Evolutionary conservation across 495 filamentous ascomycete genomes (phyloP).

Genomic region (Platismatia glauca): DNA sequence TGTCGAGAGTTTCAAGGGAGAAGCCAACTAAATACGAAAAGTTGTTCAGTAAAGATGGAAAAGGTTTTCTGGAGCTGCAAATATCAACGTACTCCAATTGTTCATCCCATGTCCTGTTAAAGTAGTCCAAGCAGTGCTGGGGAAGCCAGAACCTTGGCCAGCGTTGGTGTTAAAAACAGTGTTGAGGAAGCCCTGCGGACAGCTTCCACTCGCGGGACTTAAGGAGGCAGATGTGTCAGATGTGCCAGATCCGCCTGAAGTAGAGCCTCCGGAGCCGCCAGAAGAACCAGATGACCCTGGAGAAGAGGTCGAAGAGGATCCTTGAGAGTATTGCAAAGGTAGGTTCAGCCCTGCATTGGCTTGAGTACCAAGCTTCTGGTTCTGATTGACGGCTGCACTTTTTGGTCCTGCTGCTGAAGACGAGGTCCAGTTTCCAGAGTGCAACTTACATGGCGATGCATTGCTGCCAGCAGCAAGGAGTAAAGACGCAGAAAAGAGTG

Average conservation of each 20-base stretch:
- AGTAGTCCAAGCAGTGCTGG: conserved; percentile 18
- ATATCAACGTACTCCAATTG: conserved; percentile 12
- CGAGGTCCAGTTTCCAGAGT: not conserved
- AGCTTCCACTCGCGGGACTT: not conserved
- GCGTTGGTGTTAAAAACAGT: conserved; percentile 24
- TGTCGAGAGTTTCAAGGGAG: conserved; percentile 12
- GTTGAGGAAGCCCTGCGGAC: conserved; percentile 21
- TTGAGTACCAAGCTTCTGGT: not conserved
- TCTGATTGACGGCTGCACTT: not conserved
- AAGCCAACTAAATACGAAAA: conserved; percentile 18
- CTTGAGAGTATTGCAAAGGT: not conserved
- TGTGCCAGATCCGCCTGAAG: not conserved
- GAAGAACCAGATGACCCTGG: not conserved
- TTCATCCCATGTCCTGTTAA: conserved; percentile 17
- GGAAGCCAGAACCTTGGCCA: conserved; percentile 14
- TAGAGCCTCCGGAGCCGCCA: not conserved
- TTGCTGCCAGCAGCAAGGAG: conserved; percentile 16
- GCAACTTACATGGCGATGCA: conserved; percentile 12
- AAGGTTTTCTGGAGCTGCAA: not conserved
- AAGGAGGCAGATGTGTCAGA: not conserved
- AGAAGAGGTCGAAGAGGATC: not conserved
- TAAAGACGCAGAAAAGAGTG: conserved; percentile 2
- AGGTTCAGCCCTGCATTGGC: not conserved
- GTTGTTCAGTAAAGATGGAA: conserved; percentile 3
- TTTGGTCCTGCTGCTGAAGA: not conserved